Base-by-base conservation (phyloP, 805 yeast genomes). In the Allodekkera sacchari region DNA sequence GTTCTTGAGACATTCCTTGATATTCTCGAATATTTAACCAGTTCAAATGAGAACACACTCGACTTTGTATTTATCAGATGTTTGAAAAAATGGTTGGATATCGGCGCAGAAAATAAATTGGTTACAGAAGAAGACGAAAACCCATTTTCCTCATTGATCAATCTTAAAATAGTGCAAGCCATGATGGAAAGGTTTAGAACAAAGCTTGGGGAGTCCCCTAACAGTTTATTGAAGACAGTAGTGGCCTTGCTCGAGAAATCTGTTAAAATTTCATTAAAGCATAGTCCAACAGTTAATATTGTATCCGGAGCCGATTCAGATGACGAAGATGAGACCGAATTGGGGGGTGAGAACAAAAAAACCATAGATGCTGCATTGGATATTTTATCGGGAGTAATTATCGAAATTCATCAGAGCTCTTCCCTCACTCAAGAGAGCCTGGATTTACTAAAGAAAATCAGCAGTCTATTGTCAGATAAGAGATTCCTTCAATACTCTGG, bases 111-210 rank as follows among this genome's bases (percentile, higher is more conserved):
- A 11, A 24, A 34, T n/a, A 33, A 35, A 8, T 30, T 24, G 1
- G 11, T 40, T 7, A 44, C 45, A 1, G 42, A 44, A 15, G 53
- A 45, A 4, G 60, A 57, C 3, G 59, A 60, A 5, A 64, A 68
- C 37, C 79, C 83, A n/a, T 66, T 73, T 32, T 42, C 66, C 6
- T 61, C 71, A 33, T 56, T 83, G 22, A 56, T 74, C 6, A 79
- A 81, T 45, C 57, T 84, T 36, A 70, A 78, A 37, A 47, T 84
- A 8, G 53, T 88, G 31, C 92, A 85, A 47, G 53, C 58, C 20
- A 55, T 83, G 21, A 72, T 77, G 16, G 66, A 67, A 4, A 61
- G 63, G 11, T 76, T 79, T 46, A 79, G 72, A 37, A 72, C 75
- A 7, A 64, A 63, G 27, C 48, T 80, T 18, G 65, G 77, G 6